Percentiles rank a stretch among this genome's conserved stretches.
Conservation (phyloP, 768 basidiomycete genomes). For the Collybiopsis luxurians region DNA sequence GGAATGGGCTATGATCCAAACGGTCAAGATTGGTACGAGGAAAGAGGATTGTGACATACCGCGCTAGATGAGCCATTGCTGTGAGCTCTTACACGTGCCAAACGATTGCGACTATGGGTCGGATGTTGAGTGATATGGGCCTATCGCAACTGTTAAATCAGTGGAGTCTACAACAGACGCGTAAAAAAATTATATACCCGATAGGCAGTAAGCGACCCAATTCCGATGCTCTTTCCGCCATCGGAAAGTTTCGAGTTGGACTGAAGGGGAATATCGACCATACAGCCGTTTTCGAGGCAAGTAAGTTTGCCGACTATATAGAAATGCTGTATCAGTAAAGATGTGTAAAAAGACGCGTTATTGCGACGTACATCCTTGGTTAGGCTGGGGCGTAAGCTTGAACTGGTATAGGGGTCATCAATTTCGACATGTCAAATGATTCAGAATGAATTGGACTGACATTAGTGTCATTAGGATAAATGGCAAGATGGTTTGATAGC, state of each 20-base stretch:
- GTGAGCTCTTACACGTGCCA: neutral
- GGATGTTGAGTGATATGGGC: conserved; percentile 4
- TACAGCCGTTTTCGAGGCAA: conserved; percentile 5
- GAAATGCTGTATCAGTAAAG: neutral
- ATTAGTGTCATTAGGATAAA: conserved; percentile 1
- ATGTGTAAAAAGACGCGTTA: neutral
- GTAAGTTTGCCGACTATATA: neutral
- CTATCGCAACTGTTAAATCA: neutral
- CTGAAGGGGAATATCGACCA: neutral
- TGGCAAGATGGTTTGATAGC: neutral
- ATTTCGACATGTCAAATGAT: neutral
- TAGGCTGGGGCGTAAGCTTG: neutral
- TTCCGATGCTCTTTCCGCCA: conserved; percentile 2
- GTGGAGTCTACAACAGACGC: neutral
- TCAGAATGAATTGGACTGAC: neutral
- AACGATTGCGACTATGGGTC: neutral
- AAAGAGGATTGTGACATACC: no score
- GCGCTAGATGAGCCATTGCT: no score
- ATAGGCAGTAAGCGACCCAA: conserved; percentile 1
- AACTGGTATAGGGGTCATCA: conserved; percentile 1
- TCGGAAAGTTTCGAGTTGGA: neutral
- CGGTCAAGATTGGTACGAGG: no score
- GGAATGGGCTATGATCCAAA: neutral
- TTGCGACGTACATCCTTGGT: neutral
- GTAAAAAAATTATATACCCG: neutral